Percentiles rank a stretch among this genome's conserved stretches.
Conservation (phyloP, 495 filamentous ascomycete species). For the Pyronema omphalodes region DNA sequence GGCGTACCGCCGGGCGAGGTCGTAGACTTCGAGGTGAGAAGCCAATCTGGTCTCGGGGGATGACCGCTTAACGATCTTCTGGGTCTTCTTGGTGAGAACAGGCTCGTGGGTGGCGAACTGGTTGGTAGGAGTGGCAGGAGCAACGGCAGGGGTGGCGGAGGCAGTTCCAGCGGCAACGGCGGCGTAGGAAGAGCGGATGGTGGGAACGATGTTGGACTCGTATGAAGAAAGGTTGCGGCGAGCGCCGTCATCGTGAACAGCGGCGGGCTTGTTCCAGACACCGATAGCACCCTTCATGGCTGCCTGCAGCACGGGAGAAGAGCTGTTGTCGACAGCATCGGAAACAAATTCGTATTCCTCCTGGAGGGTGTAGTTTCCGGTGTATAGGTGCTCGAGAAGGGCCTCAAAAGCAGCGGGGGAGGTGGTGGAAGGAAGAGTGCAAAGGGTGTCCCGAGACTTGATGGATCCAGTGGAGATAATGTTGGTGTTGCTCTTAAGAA, state of each 20-base stretch:
- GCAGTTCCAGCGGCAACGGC: background rate
- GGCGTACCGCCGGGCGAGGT: background rate
- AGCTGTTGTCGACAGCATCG: slow-evolving; percentile 4
- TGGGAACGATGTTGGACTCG: background rate
- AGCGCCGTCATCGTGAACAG: background rate
- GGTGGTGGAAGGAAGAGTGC: slow-evolving; percentile 3
- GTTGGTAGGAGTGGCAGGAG: background rate
- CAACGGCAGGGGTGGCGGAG: background rate
- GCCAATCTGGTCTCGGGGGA: background rate
- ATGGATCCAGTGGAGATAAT: slow-evolving; percentile 10
- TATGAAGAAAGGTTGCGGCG: slow-evolving; percentile 1
- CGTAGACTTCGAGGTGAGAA: slow-evolving; percentile 1
- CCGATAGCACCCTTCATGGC: slow-evolving; percentile 15
- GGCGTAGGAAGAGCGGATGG: background rate
- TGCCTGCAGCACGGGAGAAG: slow-evolving; percentile 13
- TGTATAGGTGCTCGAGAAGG: slow-evolving; percentile 14
- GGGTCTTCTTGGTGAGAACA: background rate
- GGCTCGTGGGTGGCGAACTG: background rate
- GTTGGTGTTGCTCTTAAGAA: slow-evolving; percentile 12
- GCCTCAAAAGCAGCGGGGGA: slow-evolving; percentile 9
- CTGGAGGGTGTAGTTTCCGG: slow-evolving; percentile 10
- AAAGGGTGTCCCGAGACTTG: background rate
- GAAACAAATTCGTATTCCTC: slow-evolving; percentile 1
- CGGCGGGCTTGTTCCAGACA: slow-evolving; percentile 16
- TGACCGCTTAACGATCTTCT: background rate